Conservation (phyloP, 805 yeast species). For the Ogataea degrootiae region DNA sequence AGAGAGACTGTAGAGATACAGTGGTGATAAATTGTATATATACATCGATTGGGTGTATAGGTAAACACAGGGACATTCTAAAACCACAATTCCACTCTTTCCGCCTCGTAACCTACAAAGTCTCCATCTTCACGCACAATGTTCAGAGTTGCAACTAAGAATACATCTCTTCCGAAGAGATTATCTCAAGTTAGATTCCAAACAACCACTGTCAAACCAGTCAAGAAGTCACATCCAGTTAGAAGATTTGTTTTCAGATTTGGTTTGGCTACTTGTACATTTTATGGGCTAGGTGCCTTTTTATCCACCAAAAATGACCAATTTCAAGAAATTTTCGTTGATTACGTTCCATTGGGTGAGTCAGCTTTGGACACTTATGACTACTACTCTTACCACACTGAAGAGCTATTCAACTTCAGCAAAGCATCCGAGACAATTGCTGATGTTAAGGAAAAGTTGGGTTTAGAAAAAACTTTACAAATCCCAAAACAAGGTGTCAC, state of each 20-base stretch:
- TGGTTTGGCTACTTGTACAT: slow-evolving; percentile 21
- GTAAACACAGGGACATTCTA: too few species aligned
- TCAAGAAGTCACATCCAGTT: slow-evolving; percentile 19
- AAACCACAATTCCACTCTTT: too few species aligned
- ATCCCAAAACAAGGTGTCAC: slow-evolving; percentile 37
- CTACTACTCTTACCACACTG: slow-evolving; percentile 24
- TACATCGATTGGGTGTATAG: too few species aligned
- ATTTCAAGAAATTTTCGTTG: slow-evolving; percentile 57
- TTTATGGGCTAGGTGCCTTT: slow-evolving; percentile 60
- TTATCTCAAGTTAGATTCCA: slow-evolving; percentile 20
- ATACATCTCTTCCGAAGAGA: slow-evolving; percentile 6
- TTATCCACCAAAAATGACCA: slow-evolving; percentile 51
- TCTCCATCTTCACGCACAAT: slow-evolving; percentile 1
- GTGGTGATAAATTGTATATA: too few species aligned
- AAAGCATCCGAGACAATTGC: slow-evolving; percentile 25
- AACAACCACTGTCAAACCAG: slow-evolving; percentile 15
- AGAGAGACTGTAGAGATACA: too few species aligned
- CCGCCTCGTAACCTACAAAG: background rate
- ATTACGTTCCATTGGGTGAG: slow-evolving; percentile 63
- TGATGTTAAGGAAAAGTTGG: slow-evolving; percentile 34
- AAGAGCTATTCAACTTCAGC: slow-evolving; percentile 16
- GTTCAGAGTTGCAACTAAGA: slow-evolving; percentile 12
- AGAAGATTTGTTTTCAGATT: slow-evolving; percentile 24
- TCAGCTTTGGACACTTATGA: slow-evolving; percentile 47
- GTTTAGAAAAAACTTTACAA: slow-evolving; percentile 35